A percentile compares a stretch with the other conserved stretches of the same genome.
phyloP scores from a whole-genome alignment of 129 eudicot species.

The Cynara cardunculus region DNA sequence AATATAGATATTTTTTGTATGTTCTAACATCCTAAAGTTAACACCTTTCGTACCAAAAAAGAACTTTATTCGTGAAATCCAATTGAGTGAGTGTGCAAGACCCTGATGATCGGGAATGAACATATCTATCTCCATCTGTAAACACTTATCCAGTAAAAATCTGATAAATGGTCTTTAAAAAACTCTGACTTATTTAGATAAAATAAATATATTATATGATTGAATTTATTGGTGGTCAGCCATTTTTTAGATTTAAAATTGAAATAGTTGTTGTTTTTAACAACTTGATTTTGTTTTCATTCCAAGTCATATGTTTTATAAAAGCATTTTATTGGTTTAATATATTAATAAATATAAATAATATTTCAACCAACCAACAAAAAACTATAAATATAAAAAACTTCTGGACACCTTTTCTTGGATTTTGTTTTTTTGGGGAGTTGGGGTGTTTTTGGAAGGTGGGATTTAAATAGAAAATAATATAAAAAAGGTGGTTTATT shows the following conservation, averaged over 20 bases:
- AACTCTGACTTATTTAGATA: background rate
- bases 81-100: no score
- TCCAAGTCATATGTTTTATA: background rate
- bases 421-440: slow-evolving; percentile 23
- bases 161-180: no score
- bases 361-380: slow-evolving; percentile 9
- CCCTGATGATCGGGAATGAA: no score
- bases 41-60: no score
- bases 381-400: slow-evolving; percentile 6
- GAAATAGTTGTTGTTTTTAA: slow-evolving; percentile 15
- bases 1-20: no score
- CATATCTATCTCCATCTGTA: no score
- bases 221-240: slow-evolving; percentile 3
- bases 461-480: background rate
- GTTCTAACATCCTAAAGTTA: no score
- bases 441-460: slow-evolving; percentile 6
- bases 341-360: background rate
- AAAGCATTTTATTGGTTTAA: slow-evolving; percentile 2
- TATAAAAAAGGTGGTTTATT: background rate
- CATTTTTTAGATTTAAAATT: background rate
- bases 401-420: slow-evolving; percentile 15
- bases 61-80: no score
- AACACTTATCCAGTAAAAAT: no score
- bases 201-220: background rate
- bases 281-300: slow-evolving; percentile 21